These are phyloP conservation scores for Tulasnella sp. DNA, from an alignment of 768 basidiomycete species.

Conservation along the genomic window DNA sequence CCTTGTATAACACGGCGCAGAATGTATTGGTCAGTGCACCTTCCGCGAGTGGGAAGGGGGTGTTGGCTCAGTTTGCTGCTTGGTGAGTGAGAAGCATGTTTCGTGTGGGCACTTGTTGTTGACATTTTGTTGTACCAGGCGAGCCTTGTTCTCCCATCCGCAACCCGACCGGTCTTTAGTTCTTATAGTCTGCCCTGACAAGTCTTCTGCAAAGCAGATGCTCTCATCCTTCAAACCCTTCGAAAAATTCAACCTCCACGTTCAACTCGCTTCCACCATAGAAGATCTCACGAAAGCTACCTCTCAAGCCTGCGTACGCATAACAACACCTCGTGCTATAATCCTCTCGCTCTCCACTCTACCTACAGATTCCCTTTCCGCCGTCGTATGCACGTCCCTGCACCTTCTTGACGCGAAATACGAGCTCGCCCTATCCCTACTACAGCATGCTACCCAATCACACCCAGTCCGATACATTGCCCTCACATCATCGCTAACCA, in stretches of 20 bases:
- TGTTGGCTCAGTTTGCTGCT: conserved; percentile 51
- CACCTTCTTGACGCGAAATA: conserved; percentile 71
- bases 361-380: conserved; percentile 33
- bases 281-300: conserved; percentile 24
- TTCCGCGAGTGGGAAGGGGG: conserved; percentile 67
- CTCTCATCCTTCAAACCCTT: no score
- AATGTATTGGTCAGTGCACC: conserved; percentile 72
- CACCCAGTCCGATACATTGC: conserved; percentile 63
- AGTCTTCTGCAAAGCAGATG: no score
- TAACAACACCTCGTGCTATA: conserved; percentile 48
- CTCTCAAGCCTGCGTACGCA: conserved; percentile 31
- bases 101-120: background rate
- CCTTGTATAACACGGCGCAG: conserved; percentile 47
- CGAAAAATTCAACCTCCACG: no score
- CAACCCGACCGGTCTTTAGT: no score
- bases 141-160: background rate
- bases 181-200: no score
- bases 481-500: conserved; percentile 62
- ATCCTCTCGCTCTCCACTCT: conserved; percentile 24
- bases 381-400: conserved; percentile 75
- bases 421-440: conserved; percentile 67
- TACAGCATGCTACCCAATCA: conserved; percentile 51
- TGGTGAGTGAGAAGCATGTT: conserved; percentile 43
- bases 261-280: no score
- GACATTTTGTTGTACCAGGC: background rate